These are phyloP conservation scores for Trichoderma guizhouense DNA, from an alignment of 2,329 filamentous ascomycete species.

Conservation along the genomic window DNA sequence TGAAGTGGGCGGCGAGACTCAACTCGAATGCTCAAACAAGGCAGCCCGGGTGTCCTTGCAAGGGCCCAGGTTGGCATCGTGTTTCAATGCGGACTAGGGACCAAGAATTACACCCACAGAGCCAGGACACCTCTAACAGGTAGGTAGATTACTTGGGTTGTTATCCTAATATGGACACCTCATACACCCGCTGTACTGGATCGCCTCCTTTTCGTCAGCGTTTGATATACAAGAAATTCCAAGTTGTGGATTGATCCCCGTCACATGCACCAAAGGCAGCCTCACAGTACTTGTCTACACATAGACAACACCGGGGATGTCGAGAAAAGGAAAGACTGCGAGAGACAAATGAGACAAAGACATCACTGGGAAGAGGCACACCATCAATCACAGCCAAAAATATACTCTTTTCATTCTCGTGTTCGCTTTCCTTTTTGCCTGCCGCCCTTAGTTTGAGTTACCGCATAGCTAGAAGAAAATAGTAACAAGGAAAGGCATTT, in stretches of 20 bases:
- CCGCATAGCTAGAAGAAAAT: slow-evolving; percentile 36
- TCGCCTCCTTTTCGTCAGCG: not conserved
- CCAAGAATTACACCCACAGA: not conserved
- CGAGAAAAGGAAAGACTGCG: not conserved
- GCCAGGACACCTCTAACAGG: not conserved
- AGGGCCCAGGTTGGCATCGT: not conserved
- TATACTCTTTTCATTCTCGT: slow-evolving; percentile 34
- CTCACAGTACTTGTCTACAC: not conserved
- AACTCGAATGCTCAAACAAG: not conserved
- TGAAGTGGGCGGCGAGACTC: too few relatives aligned
- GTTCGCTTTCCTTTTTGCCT: slow-evolving; percentile 32
- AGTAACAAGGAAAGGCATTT: slow-evolving; percentile 32
- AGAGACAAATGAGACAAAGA: not conserved
- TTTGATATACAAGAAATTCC: not conserved
- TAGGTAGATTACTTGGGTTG: not conserved
- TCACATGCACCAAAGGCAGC: not conserved
- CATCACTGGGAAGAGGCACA: not conserved
- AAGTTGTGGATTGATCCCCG: not conserved
- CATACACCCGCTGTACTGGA: not conserved
- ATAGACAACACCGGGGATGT: not conserved
- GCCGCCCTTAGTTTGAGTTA: slow-evolving; percentile 34
- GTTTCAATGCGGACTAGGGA: not conserved
- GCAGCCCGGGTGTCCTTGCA: not conserved
- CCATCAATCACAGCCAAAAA: slow-evolving; percentile 24
- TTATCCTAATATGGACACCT: not conserved